phyloP scores from a whole-genome alignment of 2,329 filamentous ascomycete genomes.

The Simplicillium sp. region DNA sequence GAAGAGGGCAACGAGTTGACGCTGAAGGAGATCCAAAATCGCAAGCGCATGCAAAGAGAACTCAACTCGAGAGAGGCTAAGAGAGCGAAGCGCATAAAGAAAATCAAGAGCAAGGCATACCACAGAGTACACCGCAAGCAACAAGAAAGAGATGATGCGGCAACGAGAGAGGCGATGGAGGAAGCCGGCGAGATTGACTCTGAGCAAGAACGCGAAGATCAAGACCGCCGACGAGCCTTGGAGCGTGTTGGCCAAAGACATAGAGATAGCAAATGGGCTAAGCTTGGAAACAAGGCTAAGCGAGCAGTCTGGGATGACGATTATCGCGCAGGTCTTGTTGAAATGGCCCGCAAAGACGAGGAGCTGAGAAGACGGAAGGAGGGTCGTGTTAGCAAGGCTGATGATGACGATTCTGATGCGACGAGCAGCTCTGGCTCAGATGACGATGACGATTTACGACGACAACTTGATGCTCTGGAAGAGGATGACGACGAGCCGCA shows the following conservation, averaged over 20 bases:
- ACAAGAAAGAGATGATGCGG: slow-evolving; percentile 42
- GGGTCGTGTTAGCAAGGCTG: slow-evolving; percentile 45
- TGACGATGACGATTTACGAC: slow-evolving; percentile 46
- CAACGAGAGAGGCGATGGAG: slow-evolving; percentile 39
- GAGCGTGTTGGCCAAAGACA: slow-evolving; percentile 81
- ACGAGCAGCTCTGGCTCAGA: slow-evolving; percentile 18
- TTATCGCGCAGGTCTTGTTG: slow-evolving; percentile 65
- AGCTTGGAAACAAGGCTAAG: slow-evolving; percentile 68
- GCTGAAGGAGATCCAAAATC: slow-evolving; percentile 59
- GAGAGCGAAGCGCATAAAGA: slow-evolving; percentile 86
- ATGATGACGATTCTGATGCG: slow-evolving; percentile 42
- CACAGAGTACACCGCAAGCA: slow-evolving; percentile 83
- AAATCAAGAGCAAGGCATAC: slow-evolving; percentile 97
- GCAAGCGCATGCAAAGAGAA: slow-evolving; percentile 73
- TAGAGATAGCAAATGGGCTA: slow-evolving; percentile 86
- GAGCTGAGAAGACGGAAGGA: slow-evolving; percentile 73
- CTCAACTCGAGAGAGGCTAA: slow-evolving; percentile 82
- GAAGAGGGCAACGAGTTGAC: slow-evolving; percentile 65
- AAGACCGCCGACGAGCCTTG: slow-evolving; percentile 67
- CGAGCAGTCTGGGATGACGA: slow-evolving; percentile 84
- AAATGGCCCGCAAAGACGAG: slow-evolving; percentile 75
- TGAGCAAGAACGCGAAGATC: slow-evolving; percentile 52
- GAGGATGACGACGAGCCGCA: slow-evolving; percentile 42
- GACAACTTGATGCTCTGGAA: slow-evolving; percentile 32
- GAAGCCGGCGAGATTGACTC: slow-evolving; percentile 54